phyloP scores from a whole-genome alignment of 768 basidiomycete species.

The Tulasnella sp. region DNA sequence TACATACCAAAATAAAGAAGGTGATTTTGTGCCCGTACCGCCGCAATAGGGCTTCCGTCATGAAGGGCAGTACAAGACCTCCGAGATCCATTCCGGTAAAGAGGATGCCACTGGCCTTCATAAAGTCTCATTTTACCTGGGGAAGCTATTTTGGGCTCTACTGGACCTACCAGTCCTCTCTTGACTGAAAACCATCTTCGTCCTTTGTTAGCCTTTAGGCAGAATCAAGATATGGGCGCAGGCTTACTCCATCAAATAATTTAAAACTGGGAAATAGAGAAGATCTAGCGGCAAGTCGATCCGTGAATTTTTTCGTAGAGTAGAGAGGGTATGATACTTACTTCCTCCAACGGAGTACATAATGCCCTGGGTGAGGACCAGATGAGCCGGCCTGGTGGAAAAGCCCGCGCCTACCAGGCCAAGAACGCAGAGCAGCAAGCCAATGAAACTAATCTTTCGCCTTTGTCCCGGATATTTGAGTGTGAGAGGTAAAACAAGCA shows the following conservation, averaged over 20 bases:
- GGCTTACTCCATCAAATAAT: conserved; percentile 8
- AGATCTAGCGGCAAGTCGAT: background rate
- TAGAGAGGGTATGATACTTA: background rate
- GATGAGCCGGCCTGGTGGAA: background rate
- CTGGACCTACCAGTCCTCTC: conserved; percentile 16
- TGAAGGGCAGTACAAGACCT: conserved; percentile 21
- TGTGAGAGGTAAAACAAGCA: background rate
- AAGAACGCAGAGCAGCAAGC: background rate
- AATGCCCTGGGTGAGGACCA: conserved; percentile 16
- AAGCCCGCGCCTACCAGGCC: conserved; percentile 19
- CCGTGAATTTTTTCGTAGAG: background rate
- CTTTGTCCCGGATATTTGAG: background rate
- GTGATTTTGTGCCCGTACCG: conserved; percentile 7
- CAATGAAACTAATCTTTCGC: background rate
- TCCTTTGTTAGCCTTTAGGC: background rate
- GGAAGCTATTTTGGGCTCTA: background rate
- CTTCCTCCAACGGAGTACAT: conserved; percentile 16
- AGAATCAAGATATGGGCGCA: background rate
- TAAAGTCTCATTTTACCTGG: background rate
- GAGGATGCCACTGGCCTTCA: conserved; percentile 24
- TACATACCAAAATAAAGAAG: conserved; percentile 10
- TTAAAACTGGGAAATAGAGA: conserved; percentile 9
- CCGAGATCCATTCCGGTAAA: conserved; percentile 16
- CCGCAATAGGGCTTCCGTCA: conserved; percentile 5
- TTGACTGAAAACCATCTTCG: conserved; percentile 18